Evolutionary conservation across 2,329 filamentous ascomycete species (phyloP).

Genomic region (Didymella glomerata): DNA sequence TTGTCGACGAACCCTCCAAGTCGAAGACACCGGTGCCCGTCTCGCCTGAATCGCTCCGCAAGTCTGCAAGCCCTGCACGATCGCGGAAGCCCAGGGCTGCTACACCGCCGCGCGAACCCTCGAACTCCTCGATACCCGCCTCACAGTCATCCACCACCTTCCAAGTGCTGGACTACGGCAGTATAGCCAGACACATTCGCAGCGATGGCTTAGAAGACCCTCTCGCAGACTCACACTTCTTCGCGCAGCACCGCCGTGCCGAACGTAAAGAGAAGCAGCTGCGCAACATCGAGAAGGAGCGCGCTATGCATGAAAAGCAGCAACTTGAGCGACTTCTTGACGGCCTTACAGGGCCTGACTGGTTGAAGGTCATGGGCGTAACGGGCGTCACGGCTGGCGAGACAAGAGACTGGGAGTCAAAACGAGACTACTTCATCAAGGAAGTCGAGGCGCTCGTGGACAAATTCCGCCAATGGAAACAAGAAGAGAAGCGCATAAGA

Average conservation of each 20-base stretch:
- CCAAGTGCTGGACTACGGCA: conserved; percentile 55
- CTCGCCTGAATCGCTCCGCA: conserved; percentile 32
- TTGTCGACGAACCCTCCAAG: conserved; percentile 67
- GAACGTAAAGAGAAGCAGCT: conserved; percentile 73
- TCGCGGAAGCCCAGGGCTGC: conserved; percentile 35
- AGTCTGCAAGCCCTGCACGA: conserved; percentile 37
- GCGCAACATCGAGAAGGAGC: conserved; percentile 72
- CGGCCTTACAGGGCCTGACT: conserved; percentile 88
- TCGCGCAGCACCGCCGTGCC: conserved; percentile 66
- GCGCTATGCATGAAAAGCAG: conserved; percentile 71
- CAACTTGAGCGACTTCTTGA: conserved; percentile 75
- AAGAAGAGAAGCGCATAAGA: conserved; percentile 86
- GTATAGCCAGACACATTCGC: conserved; percentile 47
- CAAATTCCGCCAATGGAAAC: conserved; percentile 87
- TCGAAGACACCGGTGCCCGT: conserved; percentile 32
- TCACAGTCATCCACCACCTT: conserved; percentile 43
- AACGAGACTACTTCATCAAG: conserved; percentile 82
- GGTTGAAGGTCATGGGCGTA: conserved; percentile 91
- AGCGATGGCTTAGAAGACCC: conserved; percentile 58
- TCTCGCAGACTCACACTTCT: conserved; percentile 63
- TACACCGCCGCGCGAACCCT: conserved; percentile 29
- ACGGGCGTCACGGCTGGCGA: conserved; percentile 84
- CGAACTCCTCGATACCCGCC: conserved; percentile 24
- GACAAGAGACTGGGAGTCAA: conserved; percentile 86
- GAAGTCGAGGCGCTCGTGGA: conserved; percentile 83